Evolutionary conservation across 176 grass and related monocot species (phyloP), one percentile per base, ranked within the genome.

Genomic region (Carex cristatella): DNA sequence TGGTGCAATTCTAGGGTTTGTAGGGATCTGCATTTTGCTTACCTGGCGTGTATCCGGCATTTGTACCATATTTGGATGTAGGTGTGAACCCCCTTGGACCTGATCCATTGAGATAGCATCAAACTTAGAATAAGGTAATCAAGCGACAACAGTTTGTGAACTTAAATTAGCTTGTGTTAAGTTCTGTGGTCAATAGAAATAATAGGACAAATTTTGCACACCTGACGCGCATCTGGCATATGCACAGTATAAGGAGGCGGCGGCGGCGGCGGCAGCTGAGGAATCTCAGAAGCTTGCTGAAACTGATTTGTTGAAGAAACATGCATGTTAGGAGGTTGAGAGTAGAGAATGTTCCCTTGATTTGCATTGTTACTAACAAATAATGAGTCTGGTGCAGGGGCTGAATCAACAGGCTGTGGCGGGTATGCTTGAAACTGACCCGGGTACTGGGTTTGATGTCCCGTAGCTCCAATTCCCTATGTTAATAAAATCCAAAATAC

Each of bases 1-100:
- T 78, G 95, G 81, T 84, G 88, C 89, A 87, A 98, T 98, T 91
- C 85, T 91, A 87, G 93, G 94, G 85, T 94, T 92, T 69, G 82
- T 87, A 66, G 87, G 88, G 71, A 92, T 85, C 83, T 93, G 95
- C 76, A 93, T 86, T 92, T 98, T 98, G 77, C 84, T 93, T 92
- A 93, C 89, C 10, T 83, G 86, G 13, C 23, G 87, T 86, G 65
- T 56, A 81, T 86, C 87, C 59, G 62, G 66, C 79, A 72, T 81
- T 48, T 85, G 40, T 5, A 66, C 79, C 83, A 63, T 85, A 84
- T 92, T 89, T 69, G 80, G 88, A 49, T 73, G 88, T 88, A 79
- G 78, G 79, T 85, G 79, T 65, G 86, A 93, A 35, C 88, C 85
- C 60, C 91, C 88, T 85, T 83, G 81, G 81, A 88, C 84, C 87